Conservation (phyloP, 768 basidiomycete genomes). For the Cantharellus anzutake region DNA sequence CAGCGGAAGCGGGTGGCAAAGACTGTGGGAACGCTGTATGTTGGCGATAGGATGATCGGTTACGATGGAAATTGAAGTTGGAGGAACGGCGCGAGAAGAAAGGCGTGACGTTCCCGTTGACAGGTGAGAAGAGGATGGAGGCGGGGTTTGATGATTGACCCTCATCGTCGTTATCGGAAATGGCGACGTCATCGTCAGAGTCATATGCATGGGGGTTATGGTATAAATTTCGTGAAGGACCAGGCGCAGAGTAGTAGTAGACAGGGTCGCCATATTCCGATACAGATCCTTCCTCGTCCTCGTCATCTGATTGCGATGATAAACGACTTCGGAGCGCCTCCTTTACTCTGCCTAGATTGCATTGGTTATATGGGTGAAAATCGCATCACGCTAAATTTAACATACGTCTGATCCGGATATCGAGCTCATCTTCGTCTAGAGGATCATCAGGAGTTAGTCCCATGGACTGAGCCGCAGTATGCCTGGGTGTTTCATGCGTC, state of each 20-base stretch:
- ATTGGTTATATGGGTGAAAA: neutral
- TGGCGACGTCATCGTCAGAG: neutral
- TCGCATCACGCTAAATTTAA: neutral
- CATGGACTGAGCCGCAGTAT: constrained; percentile 29
- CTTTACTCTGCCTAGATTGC: neutral
- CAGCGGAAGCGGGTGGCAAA: too few relatives aligned
- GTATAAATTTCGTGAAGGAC: neutral
- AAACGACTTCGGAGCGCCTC: neutral
- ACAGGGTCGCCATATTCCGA: neutral
- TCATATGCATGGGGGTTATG: neutral
- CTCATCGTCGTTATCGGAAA: neutral
- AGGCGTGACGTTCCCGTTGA: too few relatives aligned
- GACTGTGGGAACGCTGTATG: too few relatives aligned
- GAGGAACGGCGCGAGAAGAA: neutral
- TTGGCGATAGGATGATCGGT: too few relatives aligned
- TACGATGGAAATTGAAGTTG: neutral
- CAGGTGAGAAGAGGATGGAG: neutral
- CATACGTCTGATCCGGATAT: constrained; percentile 20
- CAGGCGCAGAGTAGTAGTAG: neutral
- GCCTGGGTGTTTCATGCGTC: constrained; percentile 64
- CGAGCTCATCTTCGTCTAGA: constrained; percentile 18
- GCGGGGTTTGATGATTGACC: neutral
- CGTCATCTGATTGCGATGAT: neutral
- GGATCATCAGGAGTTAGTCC: constrained; percentile 17
- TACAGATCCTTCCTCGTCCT: neutral